Percentiles rank a stretch among this genome's conserved stretches.
Evolutionary conservation across 176 grass and related monocot genomes (phyloP).

Genomic region (Pontederia crassipes): DNA sequence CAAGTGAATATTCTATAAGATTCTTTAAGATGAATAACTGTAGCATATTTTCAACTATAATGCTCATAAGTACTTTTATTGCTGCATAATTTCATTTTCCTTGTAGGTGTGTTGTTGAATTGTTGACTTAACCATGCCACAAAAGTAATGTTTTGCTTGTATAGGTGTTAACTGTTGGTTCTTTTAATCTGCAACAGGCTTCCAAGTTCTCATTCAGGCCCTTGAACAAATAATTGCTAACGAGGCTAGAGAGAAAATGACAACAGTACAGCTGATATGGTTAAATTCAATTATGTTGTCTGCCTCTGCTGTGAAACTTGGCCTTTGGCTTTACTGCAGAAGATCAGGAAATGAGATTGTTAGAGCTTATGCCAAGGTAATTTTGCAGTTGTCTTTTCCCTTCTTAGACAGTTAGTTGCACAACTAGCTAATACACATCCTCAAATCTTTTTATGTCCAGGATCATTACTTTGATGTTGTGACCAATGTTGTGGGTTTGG

Average conservation of each 20-base stretch:
- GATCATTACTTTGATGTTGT: slow-evolving; percentile 96
- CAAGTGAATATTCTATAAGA: too few relatives aligned
- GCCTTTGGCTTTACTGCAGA: slow-evolving; percentile 74
- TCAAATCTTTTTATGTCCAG: slow-evolving; percentile 32
- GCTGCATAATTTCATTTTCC: too few relatives aligned
- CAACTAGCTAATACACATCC: too few relatives aligned
- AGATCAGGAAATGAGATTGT: slow-evolving; percentile 84
- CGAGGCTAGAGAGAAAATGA: slow-evolving; percentile 42
- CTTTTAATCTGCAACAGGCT: slow-evolving; percentile 27
- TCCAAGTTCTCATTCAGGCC: slow-evolving; percentile 84
- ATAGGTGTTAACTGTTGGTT: not conserved
- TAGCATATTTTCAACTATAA: too few relatives aligned
- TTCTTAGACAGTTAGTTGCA: not conserved
- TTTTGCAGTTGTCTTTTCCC: slow-evolving; percentile 12
- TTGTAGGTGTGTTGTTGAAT: too few relatives aligned
- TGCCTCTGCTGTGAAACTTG: slow-evolving; percentile 85
- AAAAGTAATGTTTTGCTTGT: too few relatives aligned
- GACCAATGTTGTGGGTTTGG: slow-evolving; percentile 79
- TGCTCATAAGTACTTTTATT: too few relatives aligned
- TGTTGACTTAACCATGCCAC: too few relatives aligned
- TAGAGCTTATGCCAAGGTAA: slow-evolving; percentile 82
- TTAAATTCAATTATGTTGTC: slow-evolving; percentile 91
- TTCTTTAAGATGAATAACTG: too few relatives aligned
- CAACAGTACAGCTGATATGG: slow-evolving; percentile 55
- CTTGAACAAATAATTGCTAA: slow-evolving; percentile 69